Base-by-base conservation (phyloP, 1,139 yeast genomes). In the Candida glucosophila region DNA sequence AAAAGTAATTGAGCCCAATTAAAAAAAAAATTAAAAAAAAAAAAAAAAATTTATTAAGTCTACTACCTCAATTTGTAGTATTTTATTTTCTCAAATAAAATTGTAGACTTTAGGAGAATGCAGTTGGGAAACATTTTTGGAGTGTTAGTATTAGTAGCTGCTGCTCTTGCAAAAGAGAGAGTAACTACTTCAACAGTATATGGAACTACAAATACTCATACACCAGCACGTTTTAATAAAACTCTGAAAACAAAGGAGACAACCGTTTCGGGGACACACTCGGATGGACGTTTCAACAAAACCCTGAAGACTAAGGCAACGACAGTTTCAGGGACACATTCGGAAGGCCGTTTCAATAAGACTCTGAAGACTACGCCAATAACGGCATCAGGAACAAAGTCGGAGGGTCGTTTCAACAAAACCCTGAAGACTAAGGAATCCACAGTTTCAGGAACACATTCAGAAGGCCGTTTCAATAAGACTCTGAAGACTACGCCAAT, bases 151-250 rank as follows among this genome's bases (percentile, higher is more conserved):
- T 32, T 50, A 12, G 39, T 41, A 23, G 43, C 41, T 22, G n/a
- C 40, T 21, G 47, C 35, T 10, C 23, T 35, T n/a, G 49, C 49
- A 44, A n/a, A 28, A 29, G 12, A 22, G 29, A 12, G 33, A 32
- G 19, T 23, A 31, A 12, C 37, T 36, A 64, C 54, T 58, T 45
- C 37, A 53, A 52, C 39, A 76, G 77, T 30, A 62, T 55, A 46
- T 70, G 69, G 41, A 59, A 71, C 59, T 64, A 68, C 52, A 67
- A 35, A 63, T 26, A 63, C 70, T 30, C 68, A 62, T 50, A 59
- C 48, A 35, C 45, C 46, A 30, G 74, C 74, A 32, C 62, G 58
- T 48, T 69, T 65, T 43, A 55, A 66, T 56, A 61, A 67, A 45
- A 65, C 73, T 37, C 44, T 43, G 36, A 33, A 40, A 6, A 40